Conservation (phyloP, 345 rosid species). For the Eucalyptus microcorys region DNA sequence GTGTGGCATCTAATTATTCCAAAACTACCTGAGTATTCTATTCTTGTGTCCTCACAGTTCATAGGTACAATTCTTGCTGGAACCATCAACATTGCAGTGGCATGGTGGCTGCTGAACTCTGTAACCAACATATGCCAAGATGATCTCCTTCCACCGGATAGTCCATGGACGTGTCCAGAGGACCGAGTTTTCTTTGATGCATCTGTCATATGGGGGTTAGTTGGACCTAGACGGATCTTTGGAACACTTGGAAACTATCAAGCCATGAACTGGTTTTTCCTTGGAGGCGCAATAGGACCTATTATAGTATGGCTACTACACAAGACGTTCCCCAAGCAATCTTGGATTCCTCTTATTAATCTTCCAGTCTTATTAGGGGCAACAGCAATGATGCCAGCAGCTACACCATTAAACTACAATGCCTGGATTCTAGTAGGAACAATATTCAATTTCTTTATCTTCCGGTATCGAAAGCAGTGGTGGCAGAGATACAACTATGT, state of each 20-base stretch:
- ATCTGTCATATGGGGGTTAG: constrained; percentile 86
- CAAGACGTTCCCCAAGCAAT: constrained; percentile 59
- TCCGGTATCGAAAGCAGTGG: constrained; percentile 64
- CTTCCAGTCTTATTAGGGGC: constrained; percentile 87
- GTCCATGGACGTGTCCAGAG: constrained; percentile 89
- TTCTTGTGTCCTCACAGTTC: constrained; percentile 19
- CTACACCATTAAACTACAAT: constrained; percentile 68
- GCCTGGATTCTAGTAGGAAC: constrained; percentile 74
- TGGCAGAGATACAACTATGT: constrained; percentile 87
- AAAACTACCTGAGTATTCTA: background rate
- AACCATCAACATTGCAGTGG: constrained; percentile 64
- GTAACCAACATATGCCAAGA: constrained; percentile 70
- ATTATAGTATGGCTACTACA: constrained; percentile 55
- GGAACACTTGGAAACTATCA: constrained; percentile 64
- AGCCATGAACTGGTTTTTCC: constrained; percentile 81
- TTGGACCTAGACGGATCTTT: constrained; percentile 69
- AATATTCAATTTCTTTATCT: constrained; percentile 69
- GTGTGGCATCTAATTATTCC: background rate
- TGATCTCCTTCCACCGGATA: constrained; percentile 48
- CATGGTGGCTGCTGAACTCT: constrained; percentile 79
- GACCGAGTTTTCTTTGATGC: constrained; percentile 91
- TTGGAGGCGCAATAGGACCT: constrained; percentile 79
- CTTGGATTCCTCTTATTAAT: constrained; percentile 82
- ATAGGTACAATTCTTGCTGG: constrained; percentile 84
- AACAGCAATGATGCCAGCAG: constrained; percentile 71